phyloP scores from a whole-genome alignment of 768 basidiomycete species.

The Rhodotorula taiwanensis region DNA sequence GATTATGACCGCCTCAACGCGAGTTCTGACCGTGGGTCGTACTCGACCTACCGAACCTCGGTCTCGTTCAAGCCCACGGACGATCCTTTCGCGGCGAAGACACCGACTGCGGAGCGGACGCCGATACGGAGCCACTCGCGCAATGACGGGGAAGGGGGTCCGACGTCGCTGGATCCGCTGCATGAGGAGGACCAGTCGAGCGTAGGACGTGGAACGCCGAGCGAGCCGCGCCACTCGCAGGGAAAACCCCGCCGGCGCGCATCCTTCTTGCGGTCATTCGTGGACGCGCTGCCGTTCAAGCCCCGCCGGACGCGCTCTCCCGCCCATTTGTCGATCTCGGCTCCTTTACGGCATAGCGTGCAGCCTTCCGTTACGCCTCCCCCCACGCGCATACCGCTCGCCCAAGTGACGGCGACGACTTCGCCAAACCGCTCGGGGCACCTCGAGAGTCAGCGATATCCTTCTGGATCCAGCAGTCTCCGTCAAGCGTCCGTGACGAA shows the following conservation, averaged over 20 bases:
- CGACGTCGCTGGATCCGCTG: too few species aligned
- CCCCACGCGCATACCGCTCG: background rate
- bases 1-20: too few species aligned
- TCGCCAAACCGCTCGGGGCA: too few species aligned
- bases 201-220: too few species aligned
- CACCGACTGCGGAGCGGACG: background rate
- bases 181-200: too few species aligned
- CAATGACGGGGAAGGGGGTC: too few species aligned
- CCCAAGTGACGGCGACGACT: background rate
- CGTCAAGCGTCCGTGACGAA: too few species aligned
- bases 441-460: too few species aligned
- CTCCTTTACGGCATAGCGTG: background rate
- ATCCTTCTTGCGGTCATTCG: conserved; percentile 3
- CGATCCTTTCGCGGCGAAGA: background rate
- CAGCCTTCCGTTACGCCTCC: conserved; percentile 7
- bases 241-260: background rate
- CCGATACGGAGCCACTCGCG: too few species aligned
- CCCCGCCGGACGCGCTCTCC: conserved; percentile 5
- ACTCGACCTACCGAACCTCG: background rate
- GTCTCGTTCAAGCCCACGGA: background rate
- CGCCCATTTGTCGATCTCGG: conserved; percentile 17
- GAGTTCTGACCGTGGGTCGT: too few species aligned
- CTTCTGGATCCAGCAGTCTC: too few species aligned
- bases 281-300: background rate
- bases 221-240: background rate